A percentile compares a stretch with the other conserved stretches of the same genome.
phyloP scores from a whole-genome alignment of 805 yeast genomes.

The Zygosaccharomyces rouxii region DNA sequence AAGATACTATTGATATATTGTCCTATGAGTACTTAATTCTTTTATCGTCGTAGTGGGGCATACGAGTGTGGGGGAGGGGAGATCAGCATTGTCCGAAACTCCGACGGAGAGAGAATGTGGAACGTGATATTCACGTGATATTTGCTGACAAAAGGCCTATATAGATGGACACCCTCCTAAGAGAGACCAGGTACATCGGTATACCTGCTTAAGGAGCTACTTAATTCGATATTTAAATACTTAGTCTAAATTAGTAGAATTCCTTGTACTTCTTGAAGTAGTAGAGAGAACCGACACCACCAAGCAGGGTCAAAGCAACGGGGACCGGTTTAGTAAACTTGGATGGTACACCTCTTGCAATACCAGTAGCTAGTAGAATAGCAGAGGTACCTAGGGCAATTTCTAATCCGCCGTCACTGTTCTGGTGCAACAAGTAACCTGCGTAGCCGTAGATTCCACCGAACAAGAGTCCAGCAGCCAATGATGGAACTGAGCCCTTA shows the following conservation, averaged over 20 bases:
- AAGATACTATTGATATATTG: too few species aligned
- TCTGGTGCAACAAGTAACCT: constrained; percentile 68
- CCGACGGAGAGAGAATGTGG: too few species aligned
- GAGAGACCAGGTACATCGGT: too few species aligned
- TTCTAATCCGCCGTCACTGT: constrained; percentile 77
- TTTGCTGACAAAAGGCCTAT: too few species aligned
- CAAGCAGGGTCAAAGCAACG: constrained; percentile 55
- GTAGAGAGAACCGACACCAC: constrained; percentile 59
- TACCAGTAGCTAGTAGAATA: constrained; percentile 62
- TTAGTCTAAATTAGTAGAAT: constrained; percentile 44
- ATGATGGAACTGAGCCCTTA: constrained; percentile 73
- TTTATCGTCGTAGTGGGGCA: too few species aligned
- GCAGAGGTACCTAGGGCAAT: constrained; percentile 70
- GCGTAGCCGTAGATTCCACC: constrained; percentile 60
- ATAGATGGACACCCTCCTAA: too few species aligned
- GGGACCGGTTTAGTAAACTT: constrained; percentile 73
- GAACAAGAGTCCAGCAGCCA: constrained; percentile 67
- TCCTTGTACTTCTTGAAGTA: constrained; percentile 72
- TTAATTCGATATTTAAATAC: too few species aligned
- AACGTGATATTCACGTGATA: too few species aligned
- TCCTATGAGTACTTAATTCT: too few species aligned
- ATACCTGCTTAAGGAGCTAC: too few species aligned
- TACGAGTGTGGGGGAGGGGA: too few species aligned
- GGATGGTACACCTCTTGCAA: constrained; percentile 62
- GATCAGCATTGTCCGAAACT: too few species aligned